Evolutionary conservation across 495 filamentous ascomycete genomes (phyloP).

Genomic region (Cercophora samala): DNA sequence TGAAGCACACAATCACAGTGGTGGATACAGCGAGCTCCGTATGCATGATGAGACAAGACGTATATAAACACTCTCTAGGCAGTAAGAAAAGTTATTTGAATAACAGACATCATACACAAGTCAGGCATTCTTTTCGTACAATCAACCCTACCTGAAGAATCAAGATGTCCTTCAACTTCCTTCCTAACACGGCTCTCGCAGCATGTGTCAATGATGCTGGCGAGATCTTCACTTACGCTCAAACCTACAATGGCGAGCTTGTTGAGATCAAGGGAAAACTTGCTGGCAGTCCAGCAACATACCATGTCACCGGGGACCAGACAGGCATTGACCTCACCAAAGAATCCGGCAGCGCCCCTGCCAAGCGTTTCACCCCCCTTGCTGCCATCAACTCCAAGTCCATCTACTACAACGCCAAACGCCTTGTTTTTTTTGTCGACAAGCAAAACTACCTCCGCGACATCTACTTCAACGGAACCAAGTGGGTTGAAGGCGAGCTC

Average conservation of each 20-base stretch:
- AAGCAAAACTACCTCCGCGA: slow-evolving; percentile 13
- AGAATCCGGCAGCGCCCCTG: background rate
- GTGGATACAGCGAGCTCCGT: background rate
- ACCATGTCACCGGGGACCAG: background rate
- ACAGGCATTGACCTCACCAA: slow-evolving; percentile 6
- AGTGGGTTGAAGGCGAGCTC: background rate
- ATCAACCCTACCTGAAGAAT: background rate
- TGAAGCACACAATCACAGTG: background rate
- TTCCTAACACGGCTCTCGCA: background rate
- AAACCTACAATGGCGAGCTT: slow-evolving; percentile 9
- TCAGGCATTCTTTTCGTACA: background rate
- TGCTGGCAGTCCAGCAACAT: slow-evolving; percentile 6
- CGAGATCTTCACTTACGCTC: slow-evolving; percentile 13
- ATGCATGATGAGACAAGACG: background rate
- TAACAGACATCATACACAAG: background rate
- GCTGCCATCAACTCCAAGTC: background rate
- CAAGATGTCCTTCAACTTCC: slow-evolving; percentile 5
- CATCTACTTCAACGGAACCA: background rate
- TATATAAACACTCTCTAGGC: background rate
- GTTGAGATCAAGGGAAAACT: slow-evolving; percentile 8
- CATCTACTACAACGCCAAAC: slow-evolving; percentile 4
- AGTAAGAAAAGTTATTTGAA: background rate
- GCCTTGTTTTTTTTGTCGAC: slow-evolving; percentile 10
- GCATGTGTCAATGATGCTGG: background rate
- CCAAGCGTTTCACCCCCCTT: slow-evolving; percentile 13